Conservation (phyloP, 73 alveolate species). For the Paramecium tetraurelia region DNA sequence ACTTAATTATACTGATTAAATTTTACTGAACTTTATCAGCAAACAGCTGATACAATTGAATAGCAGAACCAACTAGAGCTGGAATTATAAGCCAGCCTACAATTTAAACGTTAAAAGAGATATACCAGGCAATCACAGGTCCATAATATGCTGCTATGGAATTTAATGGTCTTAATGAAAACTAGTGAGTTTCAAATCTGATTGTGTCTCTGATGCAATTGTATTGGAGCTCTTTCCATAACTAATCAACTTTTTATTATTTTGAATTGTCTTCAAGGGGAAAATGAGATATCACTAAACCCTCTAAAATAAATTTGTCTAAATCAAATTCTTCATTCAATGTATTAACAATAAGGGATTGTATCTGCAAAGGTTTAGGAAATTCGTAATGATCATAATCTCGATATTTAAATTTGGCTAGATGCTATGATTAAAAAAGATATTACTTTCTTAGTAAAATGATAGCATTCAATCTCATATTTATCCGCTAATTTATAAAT, state of each 20-base stretch:
- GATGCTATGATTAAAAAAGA: not conserved
- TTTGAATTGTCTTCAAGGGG: conserved; percentile 2
- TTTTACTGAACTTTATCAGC: not conserved
- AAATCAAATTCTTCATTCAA: conserved; percentile 32
- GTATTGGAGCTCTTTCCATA: not conserved
- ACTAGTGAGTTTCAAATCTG: not conserved
- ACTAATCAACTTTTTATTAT: not conserved
- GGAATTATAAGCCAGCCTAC: conserved; percentile 42
- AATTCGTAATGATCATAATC: not conserved
- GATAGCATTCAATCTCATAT: conserved; percentile 31
- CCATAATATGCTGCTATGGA: conserved; percentile 11
- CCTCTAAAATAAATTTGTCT: conserved; percentile 37
- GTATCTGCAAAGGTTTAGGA: not conserved
- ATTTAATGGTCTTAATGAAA: conserved; percentile 1
- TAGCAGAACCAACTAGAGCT: not conserved
- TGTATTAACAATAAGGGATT: not conserved
- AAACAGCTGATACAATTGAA: not conserved
- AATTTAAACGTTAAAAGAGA: not conserved
- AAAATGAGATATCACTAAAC: not conserved
- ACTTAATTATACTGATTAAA: not conserved
- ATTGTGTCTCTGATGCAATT: conserved; percentile 13
- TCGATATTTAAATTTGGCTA: not conserved
- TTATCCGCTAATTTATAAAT: not conserved
- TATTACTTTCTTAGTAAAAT: not conserved
- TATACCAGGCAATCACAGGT: conserved; percentile 22